phyloP scores from a whole-genome alignment of 176 grass and related monocot genomes.

The Neostapfia colusana region DNA sequence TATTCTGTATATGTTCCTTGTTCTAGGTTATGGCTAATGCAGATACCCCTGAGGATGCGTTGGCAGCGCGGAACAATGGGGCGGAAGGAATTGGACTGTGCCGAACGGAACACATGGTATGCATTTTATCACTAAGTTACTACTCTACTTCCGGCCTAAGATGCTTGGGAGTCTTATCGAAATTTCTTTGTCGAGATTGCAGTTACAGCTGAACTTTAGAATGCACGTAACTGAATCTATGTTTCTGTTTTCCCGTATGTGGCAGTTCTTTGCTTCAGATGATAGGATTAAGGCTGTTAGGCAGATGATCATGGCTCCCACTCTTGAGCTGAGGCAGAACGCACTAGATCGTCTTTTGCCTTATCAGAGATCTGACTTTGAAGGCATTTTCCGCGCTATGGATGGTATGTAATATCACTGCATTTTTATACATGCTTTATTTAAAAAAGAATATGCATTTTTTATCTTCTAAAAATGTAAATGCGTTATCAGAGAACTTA shows the following conservation, averaged over 20 bases:
- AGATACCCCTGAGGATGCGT: conserved; percentile 91
- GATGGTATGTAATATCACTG: conserved; percentile 58
- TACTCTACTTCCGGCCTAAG: background rate
- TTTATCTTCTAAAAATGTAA: background rate
- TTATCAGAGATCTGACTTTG: conserved; percentile 93
- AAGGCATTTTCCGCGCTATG: conserved; percentile 98
- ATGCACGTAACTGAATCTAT: background rate
- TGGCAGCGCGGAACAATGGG: conserved; percentile 84
- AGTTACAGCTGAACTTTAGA: conserved; percentile 1
- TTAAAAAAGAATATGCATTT: background rate
- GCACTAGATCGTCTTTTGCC: conserved; percentile 86
- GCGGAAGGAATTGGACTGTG: conserved; percentile 97
- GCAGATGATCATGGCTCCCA: conserved; percentile 97
- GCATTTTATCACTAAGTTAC: conserved; percentile 26
- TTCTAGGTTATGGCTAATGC: conserved; percentile 97
- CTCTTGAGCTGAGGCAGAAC: conserved; percentile 72
- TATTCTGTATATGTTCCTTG: conserved; percentile 23
- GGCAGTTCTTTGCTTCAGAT: conserved; percentile 98
- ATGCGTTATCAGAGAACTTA: background rate
- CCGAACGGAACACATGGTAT: conserved; percentile 96
- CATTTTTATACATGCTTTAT: background rate
- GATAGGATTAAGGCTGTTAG: conserved; percentile 98
- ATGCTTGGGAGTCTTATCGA: background rate
- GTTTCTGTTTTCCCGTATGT: conserved; percentile 21
- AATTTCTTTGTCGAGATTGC: conserved; percentile 6